Evolutionary conservation across 768 basidiomycete genomes (phyloP).

Genomic region (Pluteus cervinus): DNA sequence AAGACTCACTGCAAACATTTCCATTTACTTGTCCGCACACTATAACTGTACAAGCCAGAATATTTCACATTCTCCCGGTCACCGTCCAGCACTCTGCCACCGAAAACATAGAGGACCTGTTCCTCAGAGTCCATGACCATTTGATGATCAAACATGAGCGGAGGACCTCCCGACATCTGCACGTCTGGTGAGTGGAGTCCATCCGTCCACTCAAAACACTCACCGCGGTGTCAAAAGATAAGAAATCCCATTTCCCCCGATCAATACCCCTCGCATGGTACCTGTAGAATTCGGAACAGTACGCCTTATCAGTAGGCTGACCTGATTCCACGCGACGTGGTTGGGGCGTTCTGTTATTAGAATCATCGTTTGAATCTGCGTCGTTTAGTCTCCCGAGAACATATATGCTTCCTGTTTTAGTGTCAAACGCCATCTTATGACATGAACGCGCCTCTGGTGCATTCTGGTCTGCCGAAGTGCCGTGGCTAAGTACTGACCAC

Average conservation of each 20-base stretch:
- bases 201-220: too few species aligned
- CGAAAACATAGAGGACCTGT: conserved; percentile 71
- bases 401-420: conserved; percentile 65
- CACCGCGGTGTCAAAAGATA: conserved; percentile 65
- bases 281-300: conserved; percentile 68
- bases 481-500: conserved; percentile 57
- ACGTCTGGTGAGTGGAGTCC: too few species aligned
- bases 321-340: background rate
- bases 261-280: conserved; percentile 63
- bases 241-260: conserved; percentile 65
- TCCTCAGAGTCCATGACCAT: conserved; percentile 70
- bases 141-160: conserved; percentile 74
- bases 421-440: conserved; percentile 79
- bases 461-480: conserved; percentile 48
- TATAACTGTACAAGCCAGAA: conserved; percentile 71
- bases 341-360: background rate
- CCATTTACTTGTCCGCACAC: conserved; percentile 63
- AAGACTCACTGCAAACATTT: conserved; percentile 53
- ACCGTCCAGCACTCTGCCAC: conserved; percentile 67
- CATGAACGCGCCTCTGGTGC: conserved; percentile 71
- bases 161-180: conserved; percentile 63
- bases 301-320: conserved; percentile 9
- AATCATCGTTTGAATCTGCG: conserved; percentile 26
- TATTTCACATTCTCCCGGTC: conserved; percentile 56
- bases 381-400: conserved; percentile 66